Base-by-base conservation (phyloP, 352 stramenopile genomes). In the Pythium scleroteichum region DNA sequence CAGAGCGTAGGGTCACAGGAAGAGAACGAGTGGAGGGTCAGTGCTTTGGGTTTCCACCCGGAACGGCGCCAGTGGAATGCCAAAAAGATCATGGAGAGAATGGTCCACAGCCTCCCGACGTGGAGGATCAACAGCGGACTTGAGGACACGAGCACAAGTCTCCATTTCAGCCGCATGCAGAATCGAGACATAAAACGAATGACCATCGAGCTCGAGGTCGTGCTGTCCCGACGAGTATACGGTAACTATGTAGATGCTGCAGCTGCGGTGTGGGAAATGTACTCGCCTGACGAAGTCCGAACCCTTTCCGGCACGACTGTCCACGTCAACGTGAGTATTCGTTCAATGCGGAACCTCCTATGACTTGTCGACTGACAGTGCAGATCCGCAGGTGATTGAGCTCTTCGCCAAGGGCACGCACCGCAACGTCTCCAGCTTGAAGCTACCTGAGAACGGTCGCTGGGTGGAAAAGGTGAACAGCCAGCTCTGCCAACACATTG, bases 211-310 rank as follows among this genome's bases (percentile, higher is more conserved):
- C 29, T 69, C n/a, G 53, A 69, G 33, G 62, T 69, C 4, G 24
- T 26, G 9, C 26, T 60, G 23, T 60, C 46, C 29, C 46, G 54
- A 1, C 24, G 44, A 5, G 40, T 69, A 7, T 22, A 44, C 9
- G 63, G 63, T 17, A 56, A 66, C 35, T 69, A 59, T 24, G 40
- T 58, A 13, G 62, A 63, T 20, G 48, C 64, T 6, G 62, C 62
- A 6, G 29, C 55, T 10, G 47, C 47, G 19, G 62, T 69, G 53
- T 64, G 62, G 62, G 26, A 32, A 39, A 41, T 62, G 7, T 52
- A 62, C 19, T 14, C 35, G 1, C 49, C 26, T 17, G 54, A 60
- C 4, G 27, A 53, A 16, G 3, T 53, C 6, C 20, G 52, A n/a
- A 46, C 52, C 5, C 5, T 35, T 10, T 35, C 29, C 0, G 35